Percentiles rank a stretch among this genome's conserved stretches.
These are phyloP conservation scores for Pleurotus ostreatus DNA, from an alignment of 768 basidiomycete species.

Conservation along the genomic window DNA sequence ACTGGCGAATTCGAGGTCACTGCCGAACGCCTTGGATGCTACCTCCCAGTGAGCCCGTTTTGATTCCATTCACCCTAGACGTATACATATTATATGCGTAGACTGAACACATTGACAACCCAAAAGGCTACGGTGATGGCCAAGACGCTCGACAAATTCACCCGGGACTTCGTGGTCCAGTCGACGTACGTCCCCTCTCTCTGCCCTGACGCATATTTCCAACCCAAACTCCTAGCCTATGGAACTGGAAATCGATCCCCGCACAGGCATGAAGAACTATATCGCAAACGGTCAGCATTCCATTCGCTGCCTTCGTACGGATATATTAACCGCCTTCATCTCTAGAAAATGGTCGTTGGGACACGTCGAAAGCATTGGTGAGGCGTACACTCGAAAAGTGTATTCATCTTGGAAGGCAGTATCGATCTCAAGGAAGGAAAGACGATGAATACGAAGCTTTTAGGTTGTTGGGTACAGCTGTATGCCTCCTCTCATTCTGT, in stretches of 20 bases:
- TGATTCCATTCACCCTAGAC: neutral
- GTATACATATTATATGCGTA: constrained; percentile 17
- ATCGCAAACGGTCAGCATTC: constrained; percentile 66
- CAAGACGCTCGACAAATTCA: constrained; percentile 81
- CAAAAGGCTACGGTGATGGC: constrained; percentile 82
- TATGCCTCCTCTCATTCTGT: constrained; percentile 22
- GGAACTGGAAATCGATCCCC: constrained; percentile 81
- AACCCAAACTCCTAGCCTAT: constrained; percentile 42
- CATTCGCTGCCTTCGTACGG: neutral
- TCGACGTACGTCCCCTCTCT: constrained; percentile 48
- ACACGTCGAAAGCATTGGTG: constrained; percentile 78
- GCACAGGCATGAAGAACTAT: constrained; percentile 94
- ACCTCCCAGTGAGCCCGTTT: constrained; percentile 61
- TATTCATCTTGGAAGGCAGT: constrained; percentile 70
- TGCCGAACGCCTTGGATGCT: constrained; percentile 72
- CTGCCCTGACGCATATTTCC: neutral
- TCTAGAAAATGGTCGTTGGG: constrained; percentile 73
- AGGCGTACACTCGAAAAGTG: constrained; percentile 72
- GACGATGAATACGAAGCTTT: constrained; percentile 77
- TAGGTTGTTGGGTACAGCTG: constrained; percentile 70
- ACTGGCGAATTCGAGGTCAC: constrained; percentile 88
- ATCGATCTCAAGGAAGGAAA: constrained; percentile 54
- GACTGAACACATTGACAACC: constrained; percentile 91
- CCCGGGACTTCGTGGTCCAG: constrained; percentile 72
- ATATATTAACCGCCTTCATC: neutral